Conservation (phyloP, 495 filamentous ascomycete species). For the Lophium mytilinum region DNA sequence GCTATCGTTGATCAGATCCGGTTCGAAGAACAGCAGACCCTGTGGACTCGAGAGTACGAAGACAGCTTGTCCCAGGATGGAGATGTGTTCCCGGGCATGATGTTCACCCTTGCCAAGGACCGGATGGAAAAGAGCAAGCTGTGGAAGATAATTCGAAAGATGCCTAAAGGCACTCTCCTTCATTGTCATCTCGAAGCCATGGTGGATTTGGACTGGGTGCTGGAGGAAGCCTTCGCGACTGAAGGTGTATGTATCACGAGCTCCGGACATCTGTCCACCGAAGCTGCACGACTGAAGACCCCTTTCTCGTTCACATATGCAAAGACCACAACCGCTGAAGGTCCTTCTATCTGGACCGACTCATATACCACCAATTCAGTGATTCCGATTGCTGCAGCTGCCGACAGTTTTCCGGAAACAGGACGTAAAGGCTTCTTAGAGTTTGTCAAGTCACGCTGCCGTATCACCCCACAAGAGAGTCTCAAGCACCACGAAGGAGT, state of each 20-base stretch:
- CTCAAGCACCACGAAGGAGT: constrained; percentile 74
- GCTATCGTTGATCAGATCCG: constrained; percentile 72
- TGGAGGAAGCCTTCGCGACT: constrained; percentile 61
- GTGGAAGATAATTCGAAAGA: constrained; percentile 72
- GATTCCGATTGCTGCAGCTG: constrained; percentile 55
- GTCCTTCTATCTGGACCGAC: constrained; percentile 50
- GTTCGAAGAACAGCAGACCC: constrained; percentile 58
- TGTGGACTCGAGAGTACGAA: constrained; percentile 66
- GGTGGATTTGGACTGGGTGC: constrained; percentile 73
- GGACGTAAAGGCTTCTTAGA: constrained; percentile 61
- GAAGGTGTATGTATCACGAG: constrained; percentile 65
- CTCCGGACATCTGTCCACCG: constrained; percentile 42
- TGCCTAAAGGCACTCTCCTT: constrained; percentile 88
- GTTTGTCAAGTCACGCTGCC: constrained; percentile 71
- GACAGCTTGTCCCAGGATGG: constrained; percentile 51
- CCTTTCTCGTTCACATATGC: constrained; percentile 50
- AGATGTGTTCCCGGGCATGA: constrained; percentile 73
- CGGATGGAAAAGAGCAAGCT: constrained; percentile 73
- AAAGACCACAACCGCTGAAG: constrained; percentile 21
- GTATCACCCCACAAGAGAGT: constrained; percentile 60
- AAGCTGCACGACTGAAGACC: constrained; percentile 40
- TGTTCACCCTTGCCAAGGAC: constrained; percentile 72
- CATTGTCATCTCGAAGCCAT: constrained; percentile 87
- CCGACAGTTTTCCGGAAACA: constrained; percentile 62
- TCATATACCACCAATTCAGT: constrained; percentile 49